Evolutionary conservation across 2,329 filamentous ascomycete species (phyloP).

Genomic region (Cercospora berteroae): DNA sequence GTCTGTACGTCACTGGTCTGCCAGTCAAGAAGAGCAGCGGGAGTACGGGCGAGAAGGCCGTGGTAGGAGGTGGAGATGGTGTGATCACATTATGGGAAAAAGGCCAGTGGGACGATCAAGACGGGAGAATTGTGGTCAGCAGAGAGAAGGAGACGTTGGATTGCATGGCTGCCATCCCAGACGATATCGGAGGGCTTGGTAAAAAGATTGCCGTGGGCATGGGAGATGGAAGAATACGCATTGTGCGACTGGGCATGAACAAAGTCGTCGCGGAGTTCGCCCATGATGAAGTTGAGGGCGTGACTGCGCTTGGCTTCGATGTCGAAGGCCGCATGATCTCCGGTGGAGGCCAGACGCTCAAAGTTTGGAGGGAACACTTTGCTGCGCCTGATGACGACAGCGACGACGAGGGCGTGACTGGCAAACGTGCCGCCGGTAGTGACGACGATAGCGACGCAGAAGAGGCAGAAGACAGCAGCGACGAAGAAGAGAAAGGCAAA

Average conservation of each 20-base stretch:
- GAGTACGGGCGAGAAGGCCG: slow-evolving; percentile 70
- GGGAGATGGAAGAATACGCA: slow-evolving; percentile 73
- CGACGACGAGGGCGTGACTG: slow-evolving; percentile 40
- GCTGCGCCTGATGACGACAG: slow-evolving; percentile 54
- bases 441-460: slow-evolving; percentile 47
- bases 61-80: slow-evolving; percentile 76
- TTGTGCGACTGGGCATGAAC: slow-evolving; percentile 72
- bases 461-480: slow-evolving; percentile 34
- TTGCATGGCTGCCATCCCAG: slow-evolving; percentile 69
- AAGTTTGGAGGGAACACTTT: slow-evolving; percentile 82
- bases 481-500: slow-evolving; percentile 45
- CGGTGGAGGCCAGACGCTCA: slow-evolving; percentile 79
- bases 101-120: slow-evolving; percentile 92
- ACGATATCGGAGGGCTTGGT: slow-evolving; percentile 63
- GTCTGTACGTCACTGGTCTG: slow-evolving; percentile 73
- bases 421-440: slow-evolving; percentile 49
- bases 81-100: slow-evolving; percentile 91
- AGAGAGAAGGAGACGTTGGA: slow-evolving; percentile 69
- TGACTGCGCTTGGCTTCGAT: slow-evolving; percentile 80
- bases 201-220: slow-evolving; percentile 77
- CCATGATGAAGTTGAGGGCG: slow-evolving; percentile 85
- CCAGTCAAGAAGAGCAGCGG: slow-evolving; percentile 60
- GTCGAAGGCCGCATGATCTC: slow-evolving; percentile 82
- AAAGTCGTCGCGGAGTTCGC: slow-evolving; percentile 66
- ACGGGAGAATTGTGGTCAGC: slow-evolving; percentile 80